Conservation (phyloP, 371 early-diverging fungal genomes). For the Mycotypha africana region DNA sequence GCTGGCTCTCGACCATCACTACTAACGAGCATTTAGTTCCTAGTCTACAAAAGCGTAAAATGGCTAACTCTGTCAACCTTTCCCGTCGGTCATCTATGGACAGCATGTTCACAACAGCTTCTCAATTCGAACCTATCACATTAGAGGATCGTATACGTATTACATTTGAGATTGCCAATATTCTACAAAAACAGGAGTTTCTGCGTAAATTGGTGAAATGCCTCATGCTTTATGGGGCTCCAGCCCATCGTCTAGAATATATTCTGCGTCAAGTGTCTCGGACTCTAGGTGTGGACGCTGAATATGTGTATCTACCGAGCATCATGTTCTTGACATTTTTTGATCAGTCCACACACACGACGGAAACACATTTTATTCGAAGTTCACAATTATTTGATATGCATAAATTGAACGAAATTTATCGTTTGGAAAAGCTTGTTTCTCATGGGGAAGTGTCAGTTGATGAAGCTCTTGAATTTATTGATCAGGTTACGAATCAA, state of each 20-base stretch:
- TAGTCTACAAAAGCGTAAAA: constrained; percentile 32
- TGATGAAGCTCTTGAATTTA: constrained; percentile 49
- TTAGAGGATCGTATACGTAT: constrained; percentile 52
- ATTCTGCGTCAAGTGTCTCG: constrained; percentile 44
- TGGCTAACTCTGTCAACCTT: constrained; percentile 13
- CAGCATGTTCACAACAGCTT: constrained; percentile 43
- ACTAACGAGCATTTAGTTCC: constrained; percentile 40
- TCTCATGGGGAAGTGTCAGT: constrained; percentile 48
- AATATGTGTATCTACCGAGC: constrained; percentile 65
- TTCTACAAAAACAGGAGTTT: constrained; percentile 58
- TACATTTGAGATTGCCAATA: constrained; percentile 57
- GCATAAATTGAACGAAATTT: constrained; percentile 57
- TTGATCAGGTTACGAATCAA: constrained; percentile 34
- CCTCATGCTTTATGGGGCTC: constrained; percentile 54
- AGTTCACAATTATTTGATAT: constrained; percentile 62
- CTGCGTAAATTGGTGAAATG: constrained; percentile 48
- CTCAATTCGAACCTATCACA: constrained; percentile 47
- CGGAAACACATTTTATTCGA: constrained; percentile 72
- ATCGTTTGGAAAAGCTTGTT: constrained; percentile 46
- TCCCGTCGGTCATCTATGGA: constrained; percentile 37
- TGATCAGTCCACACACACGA: constrained; percentile 70
- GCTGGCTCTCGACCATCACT: constrained; percentile 38
- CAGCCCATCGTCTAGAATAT: constrained; percentile 56
- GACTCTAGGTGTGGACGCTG: constrained; percentile 62
- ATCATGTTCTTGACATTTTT: constrained; percentile 70